Evolutionary conservation across 129 eudicot species (phyloP).

Genomic region (Chrysanthemum seticuspe): DNA sequence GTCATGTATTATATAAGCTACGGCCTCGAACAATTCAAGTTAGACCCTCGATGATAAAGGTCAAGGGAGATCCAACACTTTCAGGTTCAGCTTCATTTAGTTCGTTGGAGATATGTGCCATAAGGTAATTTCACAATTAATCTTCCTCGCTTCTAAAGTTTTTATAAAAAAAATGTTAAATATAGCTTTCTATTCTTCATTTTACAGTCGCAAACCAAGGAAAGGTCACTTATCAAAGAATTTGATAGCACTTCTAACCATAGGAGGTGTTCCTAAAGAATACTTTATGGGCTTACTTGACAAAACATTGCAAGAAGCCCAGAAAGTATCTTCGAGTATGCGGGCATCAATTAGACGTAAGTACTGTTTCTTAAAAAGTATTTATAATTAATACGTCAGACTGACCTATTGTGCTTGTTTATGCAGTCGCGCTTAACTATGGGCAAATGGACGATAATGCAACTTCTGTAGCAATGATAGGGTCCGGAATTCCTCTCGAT

Average conservation of each 20-base stretch:
- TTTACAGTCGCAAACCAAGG: conserved; percentile 58
- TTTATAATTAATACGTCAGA: neutral
- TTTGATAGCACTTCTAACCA: conserved; percentile 61
- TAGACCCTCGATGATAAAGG: conserved; percentile 87
- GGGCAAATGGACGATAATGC: conserved; percentile 49
- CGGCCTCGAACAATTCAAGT: conserved; percentile 50
- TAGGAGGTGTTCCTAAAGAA: conserved; percentile 74
- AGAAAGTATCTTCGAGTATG: conserved; percentile 37
- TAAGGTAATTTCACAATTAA: conserved; percentile 48
- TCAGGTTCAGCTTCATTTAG: conserved; percentile 33
- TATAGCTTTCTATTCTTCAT: neutral
- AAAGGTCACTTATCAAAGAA: conserved; percentile 49
- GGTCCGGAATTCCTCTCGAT: conserved; percentile 54
- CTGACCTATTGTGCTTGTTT: conserved; percentile 13
- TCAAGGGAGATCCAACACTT: conserved; percentile 45
- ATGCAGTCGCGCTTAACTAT: conserved; percentile 59
- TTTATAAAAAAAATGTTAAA: neutral
- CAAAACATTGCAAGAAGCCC: conserved; percentile 50
- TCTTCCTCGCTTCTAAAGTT: conserved; percentile 1
- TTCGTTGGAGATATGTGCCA: conserved; percentile 63
- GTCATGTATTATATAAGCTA: conserved; percentile 43
- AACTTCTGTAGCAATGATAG: conserved; percentile 56
- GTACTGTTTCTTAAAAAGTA: neutral
- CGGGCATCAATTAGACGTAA: conserved; percentile 74
- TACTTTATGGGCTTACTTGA: conserved; percentile 45